These are phyloP conservation scores for Ammopiptanthus mongolicus DNA, from an alignment of 306 rosid species.

Conservation along the genomic window DNA sequence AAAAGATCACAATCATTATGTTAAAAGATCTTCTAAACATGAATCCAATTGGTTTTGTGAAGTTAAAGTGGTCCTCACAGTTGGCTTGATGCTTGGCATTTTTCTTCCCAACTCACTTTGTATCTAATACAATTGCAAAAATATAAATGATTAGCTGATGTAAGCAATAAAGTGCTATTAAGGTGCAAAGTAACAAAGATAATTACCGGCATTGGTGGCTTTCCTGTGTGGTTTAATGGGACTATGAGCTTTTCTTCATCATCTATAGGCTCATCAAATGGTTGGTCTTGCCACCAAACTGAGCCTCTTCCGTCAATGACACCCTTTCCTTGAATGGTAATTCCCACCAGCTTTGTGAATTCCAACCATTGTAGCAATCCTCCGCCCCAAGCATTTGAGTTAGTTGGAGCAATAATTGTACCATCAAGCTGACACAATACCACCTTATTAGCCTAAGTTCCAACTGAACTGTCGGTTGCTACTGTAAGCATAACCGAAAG, in stretches of 20 bases:
- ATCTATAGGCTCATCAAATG: conserved; percentile 63
- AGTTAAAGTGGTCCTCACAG: conserved; percentile 55
- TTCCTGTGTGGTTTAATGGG: conserved; percentile 53
- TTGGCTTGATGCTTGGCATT: conserved; percentile 84
- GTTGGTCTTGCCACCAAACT: conserved; percentile 78
- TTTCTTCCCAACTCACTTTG: conserved; percentile 56
- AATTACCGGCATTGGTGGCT: conserved; percentile 65
- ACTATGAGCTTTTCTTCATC: conserved; percentile 66
- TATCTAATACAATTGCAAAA: conserved; percentile 39
- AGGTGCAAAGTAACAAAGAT: background rate
- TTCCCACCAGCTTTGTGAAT: conserved; percentile 67
- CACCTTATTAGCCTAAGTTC: conserved; percentile 13
- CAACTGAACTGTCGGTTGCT: conserved; percentile 1
- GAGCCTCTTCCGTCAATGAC: conserved; percentile 89
- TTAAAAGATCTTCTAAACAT: conserved; percentile 18
- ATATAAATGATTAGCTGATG: conserved; percentile 18
- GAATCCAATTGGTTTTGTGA: background rate
- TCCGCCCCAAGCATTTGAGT: conserved; percentile 64
- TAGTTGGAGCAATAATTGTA: conserved; percentile 78
- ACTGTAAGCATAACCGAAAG: background rate
- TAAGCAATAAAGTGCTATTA: background rate
- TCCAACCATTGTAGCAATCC: conserved; percentile 82
- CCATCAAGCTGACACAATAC: conserved; percentile 67
- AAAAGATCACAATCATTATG: conserved; percentile 20
- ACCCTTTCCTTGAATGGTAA: conserved; percentile 81